Evolutionary conservation across 305 asterid genomes (phyloP), one percentile per base, ranked within the genome.

Genomic region (Rubia peregrina): DNA sequence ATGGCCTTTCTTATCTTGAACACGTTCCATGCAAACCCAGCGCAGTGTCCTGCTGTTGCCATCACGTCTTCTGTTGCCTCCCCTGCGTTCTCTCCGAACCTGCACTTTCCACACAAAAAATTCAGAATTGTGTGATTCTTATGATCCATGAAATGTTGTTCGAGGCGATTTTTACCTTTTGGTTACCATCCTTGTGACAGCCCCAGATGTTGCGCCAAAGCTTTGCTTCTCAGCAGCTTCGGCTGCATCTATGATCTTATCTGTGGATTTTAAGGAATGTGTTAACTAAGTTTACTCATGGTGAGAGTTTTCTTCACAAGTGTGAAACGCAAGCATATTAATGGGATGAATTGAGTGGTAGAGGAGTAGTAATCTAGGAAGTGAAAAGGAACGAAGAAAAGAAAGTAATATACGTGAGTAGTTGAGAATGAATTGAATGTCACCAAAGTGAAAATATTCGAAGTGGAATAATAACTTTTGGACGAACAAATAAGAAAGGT

Each of bases 141-240:
- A 62, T 9, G 19, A 33, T 43, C 46, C 33, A 24, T n/a, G 14
- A 56, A 56, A 67, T 11, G 6, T 14, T 3, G 17, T 33, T 24
- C 36, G 30, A 62, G 57, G 33, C 60, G 14, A 1, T 56, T 21
- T 59, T 59, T 75, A 86, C 95, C 86, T 86, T 36, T 86, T 67
- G 30, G 88, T 51, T 62, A 91, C 95, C 75, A 83, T 77, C 63
- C 87, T 84, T 38, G 88, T 83, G 9, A 88, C 85, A 22, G 96
- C 95, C 26, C 90, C 90, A 4, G 97, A 87, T 67, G 95, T 89
- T 61, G 97, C 95, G n/a, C 81, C 19, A 74, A 82, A 57, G n/a
- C 95, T 62, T 80, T 89, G 96, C 82, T 80, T 89, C 73, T 91
- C 96, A 38, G 97, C 96, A 60, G 91, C 96, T 82, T 91, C 97